A percentile compares a stretch with the other conserved stretches of the same genome.
Conservation (phyloP, 176 grass and related monocot species). For the Cenchrus fungigraminus region DNA sequence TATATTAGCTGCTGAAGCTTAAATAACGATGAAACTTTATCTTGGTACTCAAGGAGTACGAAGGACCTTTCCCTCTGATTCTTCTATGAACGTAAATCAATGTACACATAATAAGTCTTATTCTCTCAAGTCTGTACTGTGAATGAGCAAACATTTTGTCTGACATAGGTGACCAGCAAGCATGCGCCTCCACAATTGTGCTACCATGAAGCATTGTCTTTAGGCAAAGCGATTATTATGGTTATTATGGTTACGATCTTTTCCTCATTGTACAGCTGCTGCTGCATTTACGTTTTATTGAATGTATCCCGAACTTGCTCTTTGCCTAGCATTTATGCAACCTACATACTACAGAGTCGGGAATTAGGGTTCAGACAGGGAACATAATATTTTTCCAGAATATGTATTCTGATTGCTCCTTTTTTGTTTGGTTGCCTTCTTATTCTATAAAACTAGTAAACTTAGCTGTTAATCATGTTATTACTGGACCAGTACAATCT, state of each 20-base stretch:
- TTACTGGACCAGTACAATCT: constrained; percentile 13
- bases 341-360: not conserved
- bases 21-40: constrained; percentile 70
- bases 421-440: not conserved
- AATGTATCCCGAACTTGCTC: not conserved
- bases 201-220: not conserved
- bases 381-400: not conserved
- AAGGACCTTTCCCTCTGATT: not conserved
- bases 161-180: constrained; percentile 16
- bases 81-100: constrained; percentile 14
- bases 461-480: constrained; percentile 14
- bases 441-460: not conserved
- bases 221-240: too few relatives aligned
- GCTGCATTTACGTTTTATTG: not conserved
- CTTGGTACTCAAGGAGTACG: constrained; percentile 48
- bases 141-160: not conserved
- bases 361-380: not conserved
- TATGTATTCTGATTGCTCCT: not conserved
- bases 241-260: not conserved
- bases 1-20: constrained; percentile 5
- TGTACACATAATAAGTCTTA: constrained; percentile 23
- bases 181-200: not conserved
- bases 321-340: not conserved
- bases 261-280: not conserved
- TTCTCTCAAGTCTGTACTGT: constrained; percentile 13